These are phyloP conservation scores for Plasmodium ovale DNA, from an alignment of 169 alveolate genomes.

Conservation along the genomic window DNA sequence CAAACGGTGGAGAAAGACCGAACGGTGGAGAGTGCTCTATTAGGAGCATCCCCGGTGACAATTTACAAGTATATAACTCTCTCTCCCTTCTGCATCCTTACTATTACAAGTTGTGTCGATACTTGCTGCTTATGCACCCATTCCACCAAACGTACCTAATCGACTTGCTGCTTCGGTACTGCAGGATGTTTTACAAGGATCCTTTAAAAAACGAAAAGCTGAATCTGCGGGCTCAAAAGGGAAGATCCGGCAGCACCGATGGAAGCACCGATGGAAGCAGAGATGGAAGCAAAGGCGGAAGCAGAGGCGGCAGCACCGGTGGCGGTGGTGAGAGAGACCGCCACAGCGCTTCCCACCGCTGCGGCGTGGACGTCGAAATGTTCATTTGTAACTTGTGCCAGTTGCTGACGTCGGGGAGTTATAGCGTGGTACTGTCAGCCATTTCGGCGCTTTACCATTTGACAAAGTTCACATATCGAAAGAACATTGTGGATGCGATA, in stretches of 20 bases:
- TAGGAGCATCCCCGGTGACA: neutral
- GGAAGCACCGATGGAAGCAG: neutral
- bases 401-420: conserved; percentile 30
- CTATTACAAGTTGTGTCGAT: conserved; percentile 65
- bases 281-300: neutral
- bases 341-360: too few species aligned
- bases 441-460: conserved; percentile 37
- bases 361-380: conserved; percentile 28
- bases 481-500: conserved; percentile 20
- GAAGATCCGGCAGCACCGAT: neutral
- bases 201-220: conserved; percentile 14
- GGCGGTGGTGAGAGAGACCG: neutral
- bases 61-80: conserved; percentile 9
- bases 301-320: neutral
- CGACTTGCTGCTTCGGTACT: conserved; percentile 18
- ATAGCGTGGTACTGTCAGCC: conserved; percentile 1
- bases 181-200: conserved; percentile 42
- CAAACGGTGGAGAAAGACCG: neutral
- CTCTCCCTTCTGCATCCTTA: conserved; percentile 80
- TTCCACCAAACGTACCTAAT: conserved; percentile 44
- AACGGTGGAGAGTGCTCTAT: neutral
- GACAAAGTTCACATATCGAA: conserved; percentile 30
- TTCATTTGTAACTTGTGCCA: conserved; percentile 17
- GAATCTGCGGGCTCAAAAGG: neutral
- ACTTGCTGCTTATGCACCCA: conserved; percentile 73